These are phyloP conservation scores for Fagopyrum esculentum DNA, from an alignment of 148 eudicot species.

Conservation along the genomic window DNA sequence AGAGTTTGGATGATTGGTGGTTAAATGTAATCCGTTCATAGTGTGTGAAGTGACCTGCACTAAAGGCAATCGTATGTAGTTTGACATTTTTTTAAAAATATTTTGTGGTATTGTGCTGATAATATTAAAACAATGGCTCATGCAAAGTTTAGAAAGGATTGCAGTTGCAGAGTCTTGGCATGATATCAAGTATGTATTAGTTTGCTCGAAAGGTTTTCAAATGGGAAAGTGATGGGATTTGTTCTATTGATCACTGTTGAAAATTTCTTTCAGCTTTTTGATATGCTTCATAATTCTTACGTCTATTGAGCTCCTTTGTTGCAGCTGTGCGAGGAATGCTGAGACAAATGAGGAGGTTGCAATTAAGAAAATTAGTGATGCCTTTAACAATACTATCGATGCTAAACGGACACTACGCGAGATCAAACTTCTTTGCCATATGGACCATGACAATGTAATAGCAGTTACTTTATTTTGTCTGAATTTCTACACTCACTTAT, in stretches of 20 bases:
- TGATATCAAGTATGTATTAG: background rate
- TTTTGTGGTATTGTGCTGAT: background rate
- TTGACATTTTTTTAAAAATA: background rate
- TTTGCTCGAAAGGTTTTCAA: background rate
- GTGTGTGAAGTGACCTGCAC: background rate
- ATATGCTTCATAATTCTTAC: background rate
- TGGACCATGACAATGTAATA: constrained; percentile 93
- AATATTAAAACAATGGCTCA: background rate
- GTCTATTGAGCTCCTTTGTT: constrained; percentile 1
- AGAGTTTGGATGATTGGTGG: background rate
- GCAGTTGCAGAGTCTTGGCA: background rate
- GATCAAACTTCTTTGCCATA: constrained; percentile 82
- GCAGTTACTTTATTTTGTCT: background rate
- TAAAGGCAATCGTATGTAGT: background rate
- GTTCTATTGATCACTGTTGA: background rate
- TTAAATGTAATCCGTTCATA: background rate
- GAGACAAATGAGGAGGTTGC: constrained; percentile 90
- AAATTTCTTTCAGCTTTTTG: background rate
- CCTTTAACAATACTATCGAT: constrained; percentile 83
- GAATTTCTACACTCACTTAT: background rate
- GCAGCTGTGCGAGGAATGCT: constrained; percentile 75
- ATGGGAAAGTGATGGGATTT: background rate
- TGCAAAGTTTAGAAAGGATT: background rate
- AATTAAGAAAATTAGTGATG: constrained; percentile 81
- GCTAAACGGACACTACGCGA: constrained; percentile 87